Evolutionary conservation across 208 protist species (phyloP).

Genomic region (Acanthamoeba comandoni): DNA sequence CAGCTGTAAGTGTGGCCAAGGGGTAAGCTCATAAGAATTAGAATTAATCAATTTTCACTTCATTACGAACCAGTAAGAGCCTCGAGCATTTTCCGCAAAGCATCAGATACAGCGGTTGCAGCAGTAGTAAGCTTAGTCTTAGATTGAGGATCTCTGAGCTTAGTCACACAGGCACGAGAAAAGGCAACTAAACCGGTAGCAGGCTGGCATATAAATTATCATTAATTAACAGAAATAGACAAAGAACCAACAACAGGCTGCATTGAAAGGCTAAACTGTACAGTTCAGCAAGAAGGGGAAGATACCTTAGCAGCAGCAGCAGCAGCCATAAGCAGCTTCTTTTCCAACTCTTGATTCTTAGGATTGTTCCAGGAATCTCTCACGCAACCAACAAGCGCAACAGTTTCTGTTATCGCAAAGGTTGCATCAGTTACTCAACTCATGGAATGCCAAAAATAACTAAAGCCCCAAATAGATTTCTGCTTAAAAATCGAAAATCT

Average conservation of each 20-base stretch:
- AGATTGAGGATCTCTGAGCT: slow-evolving; percentile 66
- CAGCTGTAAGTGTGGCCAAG: background rate
- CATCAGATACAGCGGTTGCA: slow-evolving; percentile 58
- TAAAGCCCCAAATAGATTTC: background rate
- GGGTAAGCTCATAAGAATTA: no score
- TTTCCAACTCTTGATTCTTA: slow-evolving; percentile 25
- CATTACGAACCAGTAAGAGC: slow-evolving; percentile 38
- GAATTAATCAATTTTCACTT: no score
- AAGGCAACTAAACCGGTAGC: slow-evolving; percentile 64
- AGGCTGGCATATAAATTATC: slow-evolving; percentile 8
- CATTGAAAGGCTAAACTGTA: no score
- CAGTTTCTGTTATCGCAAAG: background rate
- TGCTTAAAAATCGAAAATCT: no score
- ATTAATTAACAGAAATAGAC: no score
- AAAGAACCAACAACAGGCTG: no score
- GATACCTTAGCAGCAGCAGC: background rate
- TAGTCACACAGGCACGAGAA: slow-evolving; percentile 68
- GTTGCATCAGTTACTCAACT: background rate
- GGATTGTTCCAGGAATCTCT: slow-evolving; percentile 69
- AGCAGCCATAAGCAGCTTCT: slow-evolving; percentile 51
- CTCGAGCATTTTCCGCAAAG: slow-evolving; percentile 70
- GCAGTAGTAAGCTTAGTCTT: slow-evolving; percentile 64
- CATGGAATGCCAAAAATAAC: background rate
- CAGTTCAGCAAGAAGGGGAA: no score
- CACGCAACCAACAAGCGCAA: slow-evolving; percentile 26